These are phyloP conservation scores for Talaromyces wortmannii DNA, from an alignment of 495 filamentous ascomycete genomes.

Conservation along the genomic window DNA sequence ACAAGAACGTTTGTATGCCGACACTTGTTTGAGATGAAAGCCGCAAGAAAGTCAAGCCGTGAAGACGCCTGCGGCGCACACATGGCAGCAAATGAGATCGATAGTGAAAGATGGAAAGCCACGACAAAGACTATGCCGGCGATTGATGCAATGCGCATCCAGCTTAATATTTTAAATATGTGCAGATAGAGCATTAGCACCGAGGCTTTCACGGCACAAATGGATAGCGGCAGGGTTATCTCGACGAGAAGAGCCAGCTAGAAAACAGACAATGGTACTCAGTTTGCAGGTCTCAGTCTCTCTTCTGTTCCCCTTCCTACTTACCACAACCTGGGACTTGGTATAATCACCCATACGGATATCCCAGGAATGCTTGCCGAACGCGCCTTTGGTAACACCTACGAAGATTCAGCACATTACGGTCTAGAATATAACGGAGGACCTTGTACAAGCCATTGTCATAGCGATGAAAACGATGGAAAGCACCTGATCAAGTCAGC, in stretches of 20 bases:
- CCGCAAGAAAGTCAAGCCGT: slow-evolving; percentile 7
- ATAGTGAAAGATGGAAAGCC: background rate
- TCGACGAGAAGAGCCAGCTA: slow-evolving; percentile 11
- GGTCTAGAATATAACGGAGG: background rate
- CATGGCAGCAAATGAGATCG: background rate
- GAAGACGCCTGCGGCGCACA: slow-evolving; percentile 2
- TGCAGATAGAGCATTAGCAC: slow-evolving; percentile 10
- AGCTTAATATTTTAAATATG: slow-evolving; percentile 8
- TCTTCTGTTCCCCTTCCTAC: too few relatives aligned
- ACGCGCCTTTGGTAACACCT: background rate
- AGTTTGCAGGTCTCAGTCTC: background rate
- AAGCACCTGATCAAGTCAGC: background rate
- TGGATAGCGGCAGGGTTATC: slow-evolving; percentile 5
- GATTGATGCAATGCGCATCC: slow-evolving; percentile 6
- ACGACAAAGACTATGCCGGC: slow-evolving; percentile 7
- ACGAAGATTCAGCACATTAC: background rate
- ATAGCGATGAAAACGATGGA: background rate
- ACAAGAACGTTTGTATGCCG: background rate
- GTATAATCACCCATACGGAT: background rate
- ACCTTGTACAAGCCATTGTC: background rate
- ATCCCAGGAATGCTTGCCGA: background rate
- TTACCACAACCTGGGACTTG: background rate
- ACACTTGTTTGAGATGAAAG: slow-evolving; percentile 4
- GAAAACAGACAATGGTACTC: background rate
- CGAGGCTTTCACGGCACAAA: slow-evolving; percentile 13